Base-by-base conservation (phyloP, 2,329 filamentous ascomycete genomes). In the Dactylonectria macrodidyma region DNA sequence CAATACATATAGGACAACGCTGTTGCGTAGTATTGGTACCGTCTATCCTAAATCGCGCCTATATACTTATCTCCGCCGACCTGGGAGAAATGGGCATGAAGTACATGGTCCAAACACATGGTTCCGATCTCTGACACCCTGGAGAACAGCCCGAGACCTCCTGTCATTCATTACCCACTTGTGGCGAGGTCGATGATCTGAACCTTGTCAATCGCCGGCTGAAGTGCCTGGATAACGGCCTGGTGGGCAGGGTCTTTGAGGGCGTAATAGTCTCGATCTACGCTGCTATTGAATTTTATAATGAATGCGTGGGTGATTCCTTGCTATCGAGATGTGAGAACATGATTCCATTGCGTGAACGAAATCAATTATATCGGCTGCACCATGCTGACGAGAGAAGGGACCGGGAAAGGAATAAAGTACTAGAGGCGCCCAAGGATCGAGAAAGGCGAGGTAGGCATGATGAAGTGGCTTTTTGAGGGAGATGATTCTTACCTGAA, bases 171-270 rank as follows among this genome's bases (percentile, higher is more conserved):
- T 7, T 44, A 44, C 11, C 14, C 38, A 44, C 38, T 44, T 16
- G 44, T 59, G 5, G 3, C 30, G n/a, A 59, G 44, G 22, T 59
- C 56, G 16, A 59, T 48, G 26, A 59, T 59, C 33, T 59, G 56
- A 4, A 59, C 56, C 19, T 59, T 59, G 5, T 50, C 46, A 36
- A 59, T 50, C 4, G 33, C 56, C 33, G n/a, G 44, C 19, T 59
- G 56, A 38, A 59, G 46, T 9, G 56, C 56, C 5, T 33, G 11
- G 34, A 59, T 59, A 19, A 59, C 44, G 9, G 12, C 11, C n/a
- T 59, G 56, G 16, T 59, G 56, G 34, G 33, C 46, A n/a, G 56
- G 44, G 12, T 59, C 56, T 9, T 26, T 36, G 11, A 36, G 26
- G 1, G 46, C 56, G 14, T 59, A 59, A n/a, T 59, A 50, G 46